A percentile compares a stretch with the other conserved stretches of the same genome.
Conservation (phyloP, 1,139 yeast genomes). For the Tardiomyces depauwii region DNA sequence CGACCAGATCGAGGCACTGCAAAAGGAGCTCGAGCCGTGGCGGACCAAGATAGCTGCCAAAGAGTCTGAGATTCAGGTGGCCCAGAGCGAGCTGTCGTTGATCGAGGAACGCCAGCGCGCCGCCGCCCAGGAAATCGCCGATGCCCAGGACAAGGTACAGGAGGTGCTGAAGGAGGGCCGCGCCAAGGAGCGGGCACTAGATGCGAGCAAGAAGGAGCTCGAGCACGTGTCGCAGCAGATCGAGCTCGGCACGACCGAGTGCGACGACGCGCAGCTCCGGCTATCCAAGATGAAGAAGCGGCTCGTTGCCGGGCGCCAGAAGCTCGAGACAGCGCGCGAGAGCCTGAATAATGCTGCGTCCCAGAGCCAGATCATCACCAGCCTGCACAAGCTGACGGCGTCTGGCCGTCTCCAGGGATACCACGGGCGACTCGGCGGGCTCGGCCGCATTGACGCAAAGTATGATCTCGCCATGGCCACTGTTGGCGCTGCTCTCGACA, state of each 20-base stretch:
- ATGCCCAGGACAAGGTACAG: slow-evolving; percentile 37
- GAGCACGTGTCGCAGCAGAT: slow-evolving; percentile 43
- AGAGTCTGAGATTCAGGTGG: slow-evolving; percentile 53
- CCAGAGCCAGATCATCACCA: slow-evolving; percentile 61
- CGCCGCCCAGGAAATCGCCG: slow-evolving; percentile 36
- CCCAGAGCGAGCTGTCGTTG: slow-evolving; percentile 55
- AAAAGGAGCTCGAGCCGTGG: slow-evolving; percentile 76
- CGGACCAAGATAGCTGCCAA: slow-evolving; percentile 54
- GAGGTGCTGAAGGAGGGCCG: slow-evolving; percentile 43
- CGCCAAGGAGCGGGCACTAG: slow-evolving; percentile 36
- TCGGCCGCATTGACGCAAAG: slow-evolving; percentile 77
- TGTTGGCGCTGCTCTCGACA: slow-evolving; percentile 85
- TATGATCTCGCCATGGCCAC: slow-evolving; percentile 93
- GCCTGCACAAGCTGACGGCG: slow-evolving; percentile 56
- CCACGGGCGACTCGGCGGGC: slow-evolving; percentile 81
- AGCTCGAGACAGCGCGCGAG: slow-evolving; percentile 52
- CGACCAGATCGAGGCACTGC: slow-evolving; percentile 49
- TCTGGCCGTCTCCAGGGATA: slow-evolving; percentile 83
- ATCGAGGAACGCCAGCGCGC: slow-evolving; percentile 38
- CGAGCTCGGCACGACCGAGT: slow-evolving; percentile 46
- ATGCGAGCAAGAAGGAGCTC: slow-evolving; percentile 33
- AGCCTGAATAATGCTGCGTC: slow-evolving; percentile 49
- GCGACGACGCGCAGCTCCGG: slow-evolving; percentile 36
- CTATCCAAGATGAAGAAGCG: slow-evolving; percentile 43
- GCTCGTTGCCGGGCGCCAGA: slow-evolving; percentile 47